Evolutionary conservation across 129 eudicot species (phyloP).

Genomic region (Centaurea solstitialis): DNA sequence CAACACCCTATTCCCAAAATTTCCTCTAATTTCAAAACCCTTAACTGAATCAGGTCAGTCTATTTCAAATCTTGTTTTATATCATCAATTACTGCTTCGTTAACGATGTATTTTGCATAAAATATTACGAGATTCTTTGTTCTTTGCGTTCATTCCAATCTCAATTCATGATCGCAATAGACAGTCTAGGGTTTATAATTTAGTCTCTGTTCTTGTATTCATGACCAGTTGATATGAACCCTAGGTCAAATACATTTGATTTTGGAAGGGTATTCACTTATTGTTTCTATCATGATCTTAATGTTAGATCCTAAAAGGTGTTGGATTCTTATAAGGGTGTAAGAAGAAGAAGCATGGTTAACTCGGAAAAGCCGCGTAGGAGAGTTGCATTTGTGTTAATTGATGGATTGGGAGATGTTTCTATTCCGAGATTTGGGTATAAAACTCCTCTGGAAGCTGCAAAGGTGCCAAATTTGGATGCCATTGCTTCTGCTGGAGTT

Average conservation of each 20-base stretch:
- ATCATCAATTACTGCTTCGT: background rate
- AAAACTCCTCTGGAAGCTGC: slow-evolving; percentile 88
- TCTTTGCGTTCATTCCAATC: background rate
- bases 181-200: slow-evolving; percentile 8
- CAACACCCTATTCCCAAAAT: slow-evolving; percentile 12
- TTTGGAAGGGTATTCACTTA: background rate
- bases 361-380: slow-evolving; percentile 43
- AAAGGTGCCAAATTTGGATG: slow-evolving; percentile 69
- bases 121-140: background rate
- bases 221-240: background rate
- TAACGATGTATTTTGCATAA: background rate
- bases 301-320: slow-evolving; percentile 4
- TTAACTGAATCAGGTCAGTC: slow-evolving; percentile 30
- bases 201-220: background rate
- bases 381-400: slow-evolving; percentile 90
- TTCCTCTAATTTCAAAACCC: slow-evolving; percentile 16
- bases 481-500: slow-evolving; percentile 89
- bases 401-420: slow-evolving; percentile 96
- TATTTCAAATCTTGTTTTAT: background rate
- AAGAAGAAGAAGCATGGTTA: slow-evolving; percentile 42
- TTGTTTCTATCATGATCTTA: slow-evolving; percentile 13
- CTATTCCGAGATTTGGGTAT: slow-evolving; percentile 74
- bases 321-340: slow-evolving; percentile 16
- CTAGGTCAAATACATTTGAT: background rate
- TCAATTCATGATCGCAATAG: background rate